phyloP scores from a whole-genome alignment of 2,329 filamentous ascomycete genomes.

The Ophiocordyceps robertsii region DNA sequence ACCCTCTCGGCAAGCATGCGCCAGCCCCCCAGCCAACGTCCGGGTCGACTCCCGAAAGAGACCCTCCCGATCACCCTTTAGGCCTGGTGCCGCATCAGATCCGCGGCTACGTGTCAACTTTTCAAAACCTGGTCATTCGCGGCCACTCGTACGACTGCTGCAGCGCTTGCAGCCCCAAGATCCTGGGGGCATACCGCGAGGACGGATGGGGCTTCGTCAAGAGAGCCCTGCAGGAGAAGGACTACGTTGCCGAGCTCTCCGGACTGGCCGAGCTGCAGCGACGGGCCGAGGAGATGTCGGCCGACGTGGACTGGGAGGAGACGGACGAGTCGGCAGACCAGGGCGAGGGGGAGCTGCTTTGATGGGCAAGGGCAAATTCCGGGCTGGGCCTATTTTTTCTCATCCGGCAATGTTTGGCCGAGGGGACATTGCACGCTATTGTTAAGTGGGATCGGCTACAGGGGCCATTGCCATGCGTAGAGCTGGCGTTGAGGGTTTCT shows the following conservation, averaged over 20 bases:
- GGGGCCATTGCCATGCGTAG: no score
- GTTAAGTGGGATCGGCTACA: no score
- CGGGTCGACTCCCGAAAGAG: slow-evolving; percentile 33
- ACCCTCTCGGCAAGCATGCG: slow-evolving; percentile 55
- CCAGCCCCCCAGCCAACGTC: slow-evolving; percentile 36
- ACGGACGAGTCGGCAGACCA: slow-evolving; percentile 30
- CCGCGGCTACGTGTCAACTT: slow-evolving; percentile 62
- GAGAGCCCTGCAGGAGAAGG: slow-evolving; percentile 57
- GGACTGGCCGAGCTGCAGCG: slow-evolving; percentile 61
- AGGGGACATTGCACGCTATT: no score
- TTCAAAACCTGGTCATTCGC: slow-evolving; percentile 59
- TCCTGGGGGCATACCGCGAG: slow-evolving; percentile 52
- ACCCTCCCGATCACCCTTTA: slow-evolving; percentile 45
- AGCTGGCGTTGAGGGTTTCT: not conserved
- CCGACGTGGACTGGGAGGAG: slow-evolving; percentile 48
- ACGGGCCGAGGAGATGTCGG: slow-evolving; percentile 35
- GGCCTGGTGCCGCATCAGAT: slow-evolving; percentile 69
- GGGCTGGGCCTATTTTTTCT: not conserved
- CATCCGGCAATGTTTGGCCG: not conserved
- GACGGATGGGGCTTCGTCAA: slow-evolving; percentile 69
- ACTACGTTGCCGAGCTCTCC: slow-evolving; percentile 66
- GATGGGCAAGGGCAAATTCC: not conserved
- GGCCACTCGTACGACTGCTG: slow-evolving; percentile 70
- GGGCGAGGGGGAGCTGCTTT: slow-evolving; percentile 41
- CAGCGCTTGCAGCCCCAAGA: slow-evolving; percentile 61